Conservation (phyloP, 371 early-diverging fungal species). For the Haplosporangium sp. region DNA sequence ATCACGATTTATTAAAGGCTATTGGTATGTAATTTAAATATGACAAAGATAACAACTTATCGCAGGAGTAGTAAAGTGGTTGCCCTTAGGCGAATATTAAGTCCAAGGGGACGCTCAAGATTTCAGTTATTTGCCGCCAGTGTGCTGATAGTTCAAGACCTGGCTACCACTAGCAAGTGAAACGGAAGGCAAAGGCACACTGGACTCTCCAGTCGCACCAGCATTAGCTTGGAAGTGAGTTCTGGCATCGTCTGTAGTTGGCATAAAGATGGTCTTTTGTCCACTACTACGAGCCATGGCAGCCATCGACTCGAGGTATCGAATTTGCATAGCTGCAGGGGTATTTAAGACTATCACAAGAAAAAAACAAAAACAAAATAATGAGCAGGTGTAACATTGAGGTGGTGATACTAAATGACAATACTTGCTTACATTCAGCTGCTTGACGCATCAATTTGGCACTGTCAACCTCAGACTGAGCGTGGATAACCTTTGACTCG, state of each 20-base stretch:
- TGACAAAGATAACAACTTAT: not conserved
- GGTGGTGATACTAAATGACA: not conserved
- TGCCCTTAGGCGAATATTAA: not conserved
- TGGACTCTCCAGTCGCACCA: not conserved
- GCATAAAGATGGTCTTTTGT: slow-evolving; percentile 80
- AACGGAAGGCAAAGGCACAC: slow-evolving; percentile 14
- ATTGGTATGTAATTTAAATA: not conserved
- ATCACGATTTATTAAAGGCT: not conserved
- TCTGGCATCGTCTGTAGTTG: slow-evolving; percentile 46
- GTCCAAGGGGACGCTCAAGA: no score
- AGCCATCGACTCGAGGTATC: slow-evolving; percentile 89
- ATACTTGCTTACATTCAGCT: slow-evolving; percentile 72
- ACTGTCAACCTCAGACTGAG: slow-evolving; percentile 91
- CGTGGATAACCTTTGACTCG: slow-evolving; percentile 91
- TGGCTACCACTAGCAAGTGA: slow-evolving; percentile 21
- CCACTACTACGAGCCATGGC: slow-evolving; percentile 74
- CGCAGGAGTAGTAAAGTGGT: not conserved
- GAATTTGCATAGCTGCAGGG: slow-evolving; percentile 72
- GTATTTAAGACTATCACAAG: slow-evolving; percentile 37
- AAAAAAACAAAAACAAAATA: not conserved
- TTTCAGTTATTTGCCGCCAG: slow-evolving; percentile 8
- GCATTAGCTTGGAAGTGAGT: slow-evolving; percentile 27
- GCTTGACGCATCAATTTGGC: slow-evolving; percentile 96
- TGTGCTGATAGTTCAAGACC: slow-evolving; percentile 20
- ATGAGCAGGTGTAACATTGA: not conserved